Evolutionary conservation across 768 basidiomycete genomes (phyloP).

Genomic region (Galerina sulciceps): DNA sequence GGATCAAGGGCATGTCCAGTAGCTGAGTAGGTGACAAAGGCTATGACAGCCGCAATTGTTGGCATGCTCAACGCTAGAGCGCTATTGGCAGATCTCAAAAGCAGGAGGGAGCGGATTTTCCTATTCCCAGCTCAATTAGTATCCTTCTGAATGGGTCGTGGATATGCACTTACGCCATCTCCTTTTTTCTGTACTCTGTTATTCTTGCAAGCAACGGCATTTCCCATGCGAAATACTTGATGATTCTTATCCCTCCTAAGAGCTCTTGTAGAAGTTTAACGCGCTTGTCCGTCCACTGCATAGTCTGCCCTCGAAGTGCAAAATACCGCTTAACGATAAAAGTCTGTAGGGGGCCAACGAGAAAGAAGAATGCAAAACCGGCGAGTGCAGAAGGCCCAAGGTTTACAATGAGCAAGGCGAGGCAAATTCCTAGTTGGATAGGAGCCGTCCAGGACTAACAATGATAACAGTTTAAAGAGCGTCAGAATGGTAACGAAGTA

Average conservation of each 20-base stretch:
- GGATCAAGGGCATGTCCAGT: constrained; percentile 71
- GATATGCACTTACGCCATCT: constrained; percentile 1
- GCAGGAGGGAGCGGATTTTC: constrained; percentile 65
- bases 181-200: constrained; percentile 56
- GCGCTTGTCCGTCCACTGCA: constrained; percentile 90
- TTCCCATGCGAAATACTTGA: constrained; percentile 94
- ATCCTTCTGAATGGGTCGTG: background rate
- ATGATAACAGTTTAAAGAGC: background rate
- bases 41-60: constrained; percentile 73
- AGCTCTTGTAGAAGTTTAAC: constrained; percentile 90
- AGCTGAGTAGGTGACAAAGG: constrained; percentile 76
- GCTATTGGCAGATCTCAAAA: constrained; percentile 67
- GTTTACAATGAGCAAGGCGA: constrained; percentile 71
- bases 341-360: constrained; percentile 75
- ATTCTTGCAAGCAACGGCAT: constrained; percentile 77
- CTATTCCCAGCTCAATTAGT: constrained; percentile 31
- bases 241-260: constrained; percentile 85
- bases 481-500: background rate
- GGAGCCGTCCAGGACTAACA: constrained; percentile 61
- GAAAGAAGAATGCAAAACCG: constrained; percentile 61
- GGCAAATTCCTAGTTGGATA: constrained; percentile 76
- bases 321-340: constrained; percentile 75
- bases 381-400: constrained; percentile 64
- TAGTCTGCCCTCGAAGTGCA: constrained; percentile 66
- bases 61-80: constrained; percentile 74